phyloP scores from a whole-genome alignment of 2,329 filamentous ascomycete species.

The Arthrinium puccinioides region DNA sequence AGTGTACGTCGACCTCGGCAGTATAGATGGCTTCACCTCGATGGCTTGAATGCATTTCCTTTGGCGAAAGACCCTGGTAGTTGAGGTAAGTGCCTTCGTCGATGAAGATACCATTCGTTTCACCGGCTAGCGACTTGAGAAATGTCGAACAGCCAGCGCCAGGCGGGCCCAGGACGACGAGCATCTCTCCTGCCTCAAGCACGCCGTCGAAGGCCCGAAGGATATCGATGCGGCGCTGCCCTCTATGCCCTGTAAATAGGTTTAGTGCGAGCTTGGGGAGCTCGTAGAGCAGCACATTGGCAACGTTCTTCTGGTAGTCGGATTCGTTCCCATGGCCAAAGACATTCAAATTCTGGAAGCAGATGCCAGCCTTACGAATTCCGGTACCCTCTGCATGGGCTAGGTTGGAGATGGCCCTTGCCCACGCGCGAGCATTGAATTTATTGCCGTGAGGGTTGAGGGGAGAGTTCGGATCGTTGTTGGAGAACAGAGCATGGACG shows the following conservation, averaged over 20 bases:
- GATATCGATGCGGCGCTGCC: slow-evolving; percentile 29
- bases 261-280: background rate
- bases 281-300: slow-evolving; percentile 50
- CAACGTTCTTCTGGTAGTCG: slow-evolving; percentile 64
- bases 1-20: slow-evolving; percentile 34
- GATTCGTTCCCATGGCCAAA: slow-evolving; percentile 60
- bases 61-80: slow-evolving; percentile 52
- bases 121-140: slow-evolving; percentile 38
- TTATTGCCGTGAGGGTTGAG: slow-evolving; percentile 45
- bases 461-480: slow-evolving; percentile 35
- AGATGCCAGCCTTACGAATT: slow-evolving; percentile 56
- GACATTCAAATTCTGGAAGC: slow-evolving; percentile 61
- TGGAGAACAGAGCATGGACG: slow-evolving; percentile 41
- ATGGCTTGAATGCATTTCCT: slow-evolving; percentile 50
- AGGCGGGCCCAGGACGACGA: slow-evolving; percentile 39
- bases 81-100: slow-evolving; percentile 36
- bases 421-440: slow-evolving; percentile 52
- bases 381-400: slow-evolving; percentile 36
- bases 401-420: slow-evolving; percentile 48
- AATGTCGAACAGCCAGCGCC: slow-evolving; percentile 44
- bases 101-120: slow-evolving; percentile 8
- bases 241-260: too few relatives aligned
- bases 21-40: slow-evolving; percentile 42
- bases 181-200: slow-evolving; percentile 48
- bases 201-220: slow-evolving; percentile 59